Evolutionary conservation across 2,329 filamentous ascomycete species (phyloP), one percentile per base, ranked within the genome.

Genomic region (Nectriaceae sp.): DNA sequence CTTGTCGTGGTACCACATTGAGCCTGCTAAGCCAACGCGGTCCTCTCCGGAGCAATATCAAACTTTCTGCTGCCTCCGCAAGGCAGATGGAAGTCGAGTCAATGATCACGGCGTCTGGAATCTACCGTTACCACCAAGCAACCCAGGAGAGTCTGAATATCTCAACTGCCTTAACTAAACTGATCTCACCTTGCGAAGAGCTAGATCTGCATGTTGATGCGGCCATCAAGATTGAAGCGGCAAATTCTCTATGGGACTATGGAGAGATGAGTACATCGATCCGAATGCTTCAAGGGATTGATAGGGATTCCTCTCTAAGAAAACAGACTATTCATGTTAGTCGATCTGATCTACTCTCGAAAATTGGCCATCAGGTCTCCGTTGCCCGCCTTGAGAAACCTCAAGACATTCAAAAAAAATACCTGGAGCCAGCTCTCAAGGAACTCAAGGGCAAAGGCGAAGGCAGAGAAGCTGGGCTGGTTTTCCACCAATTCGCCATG

Each of bases 211-310:
- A 85, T 48, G 83, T 97, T 38, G 87, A 91, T 62, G 88, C 85
- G 11, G 85, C 85, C 11, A 83, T 91, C 33, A 84, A 86, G 54
- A 82, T 93, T 45, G 94, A 97, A 67, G 83, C 89, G 6, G 92
- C 95, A 11, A 90, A 88, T 61, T 90, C 95, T 5, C 75, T 99
- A 1, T 99, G 94, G 93, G 90, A 95, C 53, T 88, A 96, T 65
- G 91, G 91, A 11, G 93, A 99, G 68, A 89, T 90, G 75, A 83
- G 87, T 18, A 84, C 89, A 0, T 96, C 94, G 0, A 96, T 99
- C 50, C 82, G 86, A 31, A 92, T 97, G 79, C 81, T 97, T 18
- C 88, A 93, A 61, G 80, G 83, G 37, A 78, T 97, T 11, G 80
- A 88, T 46, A 62, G 56, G 36, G 76, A 82, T 43, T 75, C 78